These are phyloP conservation scores for Hyphopichia khmerensis DNA, from an alignment of 1,139 yeast species.

Conservation along the genomic window DNA sequence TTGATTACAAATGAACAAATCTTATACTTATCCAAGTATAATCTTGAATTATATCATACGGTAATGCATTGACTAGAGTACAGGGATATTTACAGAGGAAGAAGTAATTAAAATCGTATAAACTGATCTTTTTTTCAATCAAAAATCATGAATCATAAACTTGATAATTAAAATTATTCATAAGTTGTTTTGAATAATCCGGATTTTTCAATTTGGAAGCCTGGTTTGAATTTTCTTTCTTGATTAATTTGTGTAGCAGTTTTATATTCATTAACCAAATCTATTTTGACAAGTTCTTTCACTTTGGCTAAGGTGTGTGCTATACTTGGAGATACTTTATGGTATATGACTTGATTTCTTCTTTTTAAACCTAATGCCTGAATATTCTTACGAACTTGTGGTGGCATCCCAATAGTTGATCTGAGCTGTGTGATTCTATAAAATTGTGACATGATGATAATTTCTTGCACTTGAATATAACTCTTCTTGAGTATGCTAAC, in stretches of 20 bases:
- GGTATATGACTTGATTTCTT: slow-evolving; percentile 75
- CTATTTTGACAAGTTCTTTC: slow-evolving; percentile 87
- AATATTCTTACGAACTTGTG: slow-evolving; percentile 61
- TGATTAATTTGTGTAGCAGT: slow-evolving; percentile 51
- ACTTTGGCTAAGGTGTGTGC: slow-evolving; percentile 85
- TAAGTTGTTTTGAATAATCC: background rate
- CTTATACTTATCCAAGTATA: too few species aligned
- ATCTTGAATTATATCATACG: too few species aligned
- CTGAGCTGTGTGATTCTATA: slow-evolving; percentile 73
- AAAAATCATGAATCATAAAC: background rate
- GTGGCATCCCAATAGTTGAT: slow-evolving; percentile 85
- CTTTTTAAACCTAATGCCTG: slow-evolving; percentile 72
- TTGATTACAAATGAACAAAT: too few species aligned
- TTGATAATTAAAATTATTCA: slow-evolving; percentile 2
- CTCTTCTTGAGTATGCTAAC: too few species aligned
- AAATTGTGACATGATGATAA: slow-evolving; percentile 14
- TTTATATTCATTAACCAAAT: slow-evolving; percentile 57
- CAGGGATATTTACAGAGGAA: background rate
- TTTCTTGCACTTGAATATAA: too few species aligned
- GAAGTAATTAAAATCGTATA: too few species aligned
- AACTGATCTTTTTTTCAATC: too few species aligned
- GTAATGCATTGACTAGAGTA: too few species aligned
- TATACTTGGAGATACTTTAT: slow-evolving; percentile 68
- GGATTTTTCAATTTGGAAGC: slow-evolving; percentile 37
- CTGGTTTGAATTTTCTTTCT: slow-evolving; percentile 64